Conservation (phyloP, 2,329 filamentous ascomycete genomes). For the Tolypocladium cylindrosporum region DNA sequence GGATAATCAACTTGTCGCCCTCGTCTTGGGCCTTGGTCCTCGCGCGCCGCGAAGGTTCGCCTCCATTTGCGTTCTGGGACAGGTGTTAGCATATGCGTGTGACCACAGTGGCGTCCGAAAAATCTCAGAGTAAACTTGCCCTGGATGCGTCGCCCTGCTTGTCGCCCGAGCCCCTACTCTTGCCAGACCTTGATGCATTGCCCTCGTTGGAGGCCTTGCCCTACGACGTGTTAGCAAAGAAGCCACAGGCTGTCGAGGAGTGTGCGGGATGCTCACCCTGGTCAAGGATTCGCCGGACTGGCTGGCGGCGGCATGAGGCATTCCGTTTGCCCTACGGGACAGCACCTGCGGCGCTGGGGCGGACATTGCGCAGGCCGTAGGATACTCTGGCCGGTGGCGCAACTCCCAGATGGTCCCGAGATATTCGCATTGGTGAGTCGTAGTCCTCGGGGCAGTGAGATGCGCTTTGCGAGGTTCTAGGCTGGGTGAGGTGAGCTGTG, state of each 20-base stretch:
- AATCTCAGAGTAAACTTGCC: slow-evolving; percentile 10
- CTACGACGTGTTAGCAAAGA: slow-evolving; percentile 5
- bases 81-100: neutral
- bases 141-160: slow-evolving; percentile 17
- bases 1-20: slow-evolving; percentile 75
- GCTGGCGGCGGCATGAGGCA: slow-evolving; percentile 11
- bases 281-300: slow-evolving; percentile 14
- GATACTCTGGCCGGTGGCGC: slow-evolving; percentile 7
- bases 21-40: slow-evolving; percentile 23
- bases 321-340: slow-evolving; percentile 24
- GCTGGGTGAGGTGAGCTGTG: neutral
- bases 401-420: slow-evolving; percentile 1
- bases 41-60: slow-evolving; percentile 17
- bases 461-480: neutral
- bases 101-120: neutral
- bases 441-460: neutral
- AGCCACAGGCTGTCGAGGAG: neutral
- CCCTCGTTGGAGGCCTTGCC: slow-evolving; percentile 2
- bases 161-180: slow-evolving; percentile 13
- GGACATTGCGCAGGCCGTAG: slow-evolving; percentile 26
- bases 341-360: slow-evolving; percentile 23
- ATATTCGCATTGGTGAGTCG: slow-evolving; percentile 6
- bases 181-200: neutral
- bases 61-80: slow-evolving; percentile 12
- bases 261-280: slow-evolving; percentile 14